These are phyloP conservation scores for Cryptosporidium ryanae DNA, from an alignment of 169 alveolate genomes.

Conservation along the genomic window DNA sequence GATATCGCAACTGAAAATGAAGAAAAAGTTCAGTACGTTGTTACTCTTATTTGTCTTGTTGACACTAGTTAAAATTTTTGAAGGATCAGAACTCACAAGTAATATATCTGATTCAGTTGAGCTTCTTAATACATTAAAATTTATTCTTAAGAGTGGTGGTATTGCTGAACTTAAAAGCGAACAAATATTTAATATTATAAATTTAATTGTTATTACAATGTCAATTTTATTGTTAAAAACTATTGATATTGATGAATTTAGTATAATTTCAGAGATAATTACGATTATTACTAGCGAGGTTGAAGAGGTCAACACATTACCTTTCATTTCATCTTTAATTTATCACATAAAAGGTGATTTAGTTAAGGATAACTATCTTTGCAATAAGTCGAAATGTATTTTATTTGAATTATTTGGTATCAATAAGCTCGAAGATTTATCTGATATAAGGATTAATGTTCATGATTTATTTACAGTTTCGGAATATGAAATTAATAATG, in stretches of 20 bases:
- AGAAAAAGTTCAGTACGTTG: constrained; percentile 8
- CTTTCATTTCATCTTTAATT: constrained; percentile 26
- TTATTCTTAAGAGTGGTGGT: constrained; percentile 35
- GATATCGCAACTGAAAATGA: background rate
- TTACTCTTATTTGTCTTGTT: constrained; percentile 2
- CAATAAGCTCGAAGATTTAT: constrained; percentile 6
- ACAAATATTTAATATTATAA: background rate
- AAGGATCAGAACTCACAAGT: background rate
- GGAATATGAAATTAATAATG: background rate
- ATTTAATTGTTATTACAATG: constrained; percentile 22
- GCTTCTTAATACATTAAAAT: constrained; percentile 24
- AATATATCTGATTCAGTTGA: constrained; percentile 12
- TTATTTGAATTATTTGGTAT: constrained; percentile 15
- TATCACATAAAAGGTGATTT: constrained; percentile 50
- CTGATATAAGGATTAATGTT: background rate
- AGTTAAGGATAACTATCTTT: constrained; percentile 13
- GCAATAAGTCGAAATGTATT: background rate
- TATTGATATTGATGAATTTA: constrained; percentile 21
- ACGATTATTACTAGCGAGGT: background rate
- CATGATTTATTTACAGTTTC: background rate
- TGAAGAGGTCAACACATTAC: background rate
- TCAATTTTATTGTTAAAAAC: constrained; percentile 31
- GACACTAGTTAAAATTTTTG: background rate
- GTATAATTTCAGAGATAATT: constrained; percentile 9
- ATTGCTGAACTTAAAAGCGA: background rate